These are phyloP conservation scores for Scheffersomyces lignosus DNA, from an alignment of 805 yeast species.

Conservation along the genomic window DNA sequence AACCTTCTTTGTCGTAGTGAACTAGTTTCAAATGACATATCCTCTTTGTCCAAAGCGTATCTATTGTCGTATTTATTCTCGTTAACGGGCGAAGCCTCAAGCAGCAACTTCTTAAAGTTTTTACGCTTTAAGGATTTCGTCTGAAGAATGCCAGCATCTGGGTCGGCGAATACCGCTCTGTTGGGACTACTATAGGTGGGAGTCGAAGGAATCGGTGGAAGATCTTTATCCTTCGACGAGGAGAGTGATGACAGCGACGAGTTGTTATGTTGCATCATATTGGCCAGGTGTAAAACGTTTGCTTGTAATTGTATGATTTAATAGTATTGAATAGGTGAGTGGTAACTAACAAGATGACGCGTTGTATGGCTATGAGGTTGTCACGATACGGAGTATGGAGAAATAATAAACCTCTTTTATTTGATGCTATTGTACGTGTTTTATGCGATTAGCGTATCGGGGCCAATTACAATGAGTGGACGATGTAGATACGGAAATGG, in stretches of 20 bases:
- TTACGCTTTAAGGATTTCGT: slow-evolving; percentile 40
- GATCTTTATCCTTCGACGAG: slow-evolving; percentile 30
- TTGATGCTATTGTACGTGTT: too few species aligned
- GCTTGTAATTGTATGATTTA: too few species aligned
- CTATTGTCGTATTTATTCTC: slow-evolving; percentile 3
- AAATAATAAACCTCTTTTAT: too few species aligned
- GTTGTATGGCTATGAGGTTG: too few species aligned
- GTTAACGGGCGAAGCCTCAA: slow-evolving; percentile 14
- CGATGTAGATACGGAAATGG: too few species aligned
- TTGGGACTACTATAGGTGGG: not conserved
- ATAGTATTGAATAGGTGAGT: too few species aligned
- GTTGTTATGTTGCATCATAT: slow-evolving; percentile 18
- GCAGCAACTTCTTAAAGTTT: slow-evolving; percentile 38
- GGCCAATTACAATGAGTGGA: too few species aligned
- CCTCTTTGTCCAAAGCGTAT: slow-evolving; percentile 1
- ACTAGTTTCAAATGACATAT: slow-evolving; percentile 3
- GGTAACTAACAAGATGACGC: too few species aligned
- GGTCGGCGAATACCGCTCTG: not conserved
- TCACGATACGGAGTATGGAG: too few species aligned
- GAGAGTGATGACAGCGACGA: slow-evolving; percentile 21
- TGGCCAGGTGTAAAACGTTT: slow-evolving; percentile 1
- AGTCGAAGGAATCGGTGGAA: slow-evolving; percentile 38
- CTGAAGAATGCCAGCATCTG: slow-evolving; percentile 18
- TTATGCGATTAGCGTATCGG: too few species aligned
- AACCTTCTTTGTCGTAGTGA: slow-evolving; percentile 18